Base-by-base conservation (phyloP, 345 rosid genomes). In the Syzygium grande region DNA sequence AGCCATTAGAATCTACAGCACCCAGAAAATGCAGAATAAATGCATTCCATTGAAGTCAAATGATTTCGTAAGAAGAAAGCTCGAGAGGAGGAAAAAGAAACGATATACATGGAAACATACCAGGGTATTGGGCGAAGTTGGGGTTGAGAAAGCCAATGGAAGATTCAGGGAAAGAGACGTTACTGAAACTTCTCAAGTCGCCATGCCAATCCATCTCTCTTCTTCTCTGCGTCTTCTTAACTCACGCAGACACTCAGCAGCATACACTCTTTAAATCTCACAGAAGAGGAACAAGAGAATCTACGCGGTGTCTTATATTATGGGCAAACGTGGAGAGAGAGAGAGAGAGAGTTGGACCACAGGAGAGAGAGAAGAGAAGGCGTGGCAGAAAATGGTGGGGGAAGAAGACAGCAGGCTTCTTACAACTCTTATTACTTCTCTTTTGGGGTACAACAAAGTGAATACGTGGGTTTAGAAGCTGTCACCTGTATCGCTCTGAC, bases 61-160 rank as follows among this genome's bases (percentile, higher is more conserved):
- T 34, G 23, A 17, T 34, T 73, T 38, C 15, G 27, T 2, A 5
- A 10, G 9, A 53, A 23, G 59, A 22, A 55, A 8, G 59, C 11
- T 55, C 49, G 16, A 63, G 51, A 43, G 14, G 19, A 10, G 51
- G 27, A 12, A 84, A 41, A 68, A 22, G 27, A 73, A 22, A 73
- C 41, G 15, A 49, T 11, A n/a, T 30, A 34, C n/a, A 63, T 23
- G 7, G 6, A 11, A 54, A 27, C 79, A 6, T 91, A 97, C 99
- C 98, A 91, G 94, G 92, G 89, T 88, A 92, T 83, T 92, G 96
- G 89, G 93, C 96, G 89, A 85, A 91, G 92, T 84, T 91, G 88
- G 90, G 93, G 95, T 89, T 91, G 90, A 95, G 94, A 53, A 94
- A 92, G 94, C 92, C 93, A 88, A 93, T 91, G 86, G 98, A 91